Evolutionary conservation across 176 grass and related monocot genomes (phyloP).

Genomic region (Alopecurus myosuroides): DNA sequence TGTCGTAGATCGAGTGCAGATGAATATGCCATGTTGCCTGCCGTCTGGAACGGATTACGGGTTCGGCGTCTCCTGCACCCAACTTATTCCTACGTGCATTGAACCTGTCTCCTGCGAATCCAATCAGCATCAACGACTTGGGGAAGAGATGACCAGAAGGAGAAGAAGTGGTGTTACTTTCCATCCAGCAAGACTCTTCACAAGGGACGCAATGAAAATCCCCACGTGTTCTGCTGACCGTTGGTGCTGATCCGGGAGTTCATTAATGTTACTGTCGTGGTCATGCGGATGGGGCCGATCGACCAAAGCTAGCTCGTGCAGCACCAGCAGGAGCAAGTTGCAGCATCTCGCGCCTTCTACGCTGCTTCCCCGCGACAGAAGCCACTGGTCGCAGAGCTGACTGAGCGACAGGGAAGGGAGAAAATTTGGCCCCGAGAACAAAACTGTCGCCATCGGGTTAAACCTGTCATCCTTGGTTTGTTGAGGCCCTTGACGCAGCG

Average conservation of each 20-base stretch:
- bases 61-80: not conserved
- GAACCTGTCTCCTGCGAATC: conserved; percentile 12
- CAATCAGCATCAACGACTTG: not conserved
- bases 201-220: not conserved
- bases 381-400: not conserved
- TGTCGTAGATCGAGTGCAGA: not conserved
- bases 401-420: not conserved
- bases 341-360: not conserved
- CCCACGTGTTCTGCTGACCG: conserved; percentile 40
- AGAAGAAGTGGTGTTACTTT: not conserved
- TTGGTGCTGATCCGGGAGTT: not conserved
- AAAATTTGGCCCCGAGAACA: not conserved
- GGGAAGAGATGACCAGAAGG: not conserved
- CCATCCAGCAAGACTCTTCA: not conserved
- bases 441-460: not conserved
- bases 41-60: not conserved
- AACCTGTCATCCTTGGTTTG: not conserved
- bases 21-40: not conserved
- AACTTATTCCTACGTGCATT: not conserved
- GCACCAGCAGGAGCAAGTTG: not conserved
- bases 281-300: not conserved
- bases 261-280: not conserved
- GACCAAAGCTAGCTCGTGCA: not conserved
- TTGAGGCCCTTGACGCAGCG: not conserved
- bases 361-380: conserved; percentile 33